These are phyloP conservation scores for Yamadazyma epiphylla DNA, from an alignment of 1,139 yeast species.

Conservation along the genomic window DNA sequence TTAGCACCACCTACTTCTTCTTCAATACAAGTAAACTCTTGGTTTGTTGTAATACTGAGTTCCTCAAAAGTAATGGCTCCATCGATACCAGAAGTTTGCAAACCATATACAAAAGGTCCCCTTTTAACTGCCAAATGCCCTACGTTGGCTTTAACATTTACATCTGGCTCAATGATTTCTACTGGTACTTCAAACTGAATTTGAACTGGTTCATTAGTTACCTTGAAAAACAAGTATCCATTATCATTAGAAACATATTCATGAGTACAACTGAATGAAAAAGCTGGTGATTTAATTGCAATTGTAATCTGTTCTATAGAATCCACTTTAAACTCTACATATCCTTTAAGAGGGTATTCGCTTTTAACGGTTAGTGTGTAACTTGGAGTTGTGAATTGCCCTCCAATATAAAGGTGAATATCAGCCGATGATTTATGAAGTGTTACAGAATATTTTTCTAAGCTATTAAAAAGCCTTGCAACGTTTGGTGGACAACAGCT, in stretches of 20 bases:
- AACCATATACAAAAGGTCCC: constrained; percentile 16
- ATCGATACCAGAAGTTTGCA: constrained; percentile 12
- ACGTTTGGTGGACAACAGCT: constrained; percentile 24
- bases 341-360: constrained; percentile 12
- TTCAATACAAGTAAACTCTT: constrained; percentile 4
- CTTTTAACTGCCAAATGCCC: constrained; percentile 15
- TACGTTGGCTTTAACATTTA: constrained; percentile 13
- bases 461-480: constrained; percentile 13
- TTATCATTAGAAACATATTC: constrained; percentile 1
- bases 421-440: constrained; percentile 6
- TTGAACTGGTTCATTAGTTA: constrained; percentile 7
- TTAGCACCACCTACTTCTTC: constrained; percentile 5
- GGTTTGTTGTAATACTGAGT: constrained; percentile 4
- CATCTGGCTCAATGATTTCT: constrained; percentile 11
- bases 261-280: constrained; percentile 4
- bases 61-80: constrained; percentile 4
- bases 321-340: constrained; percentile 3
- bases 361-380: constrained; percentile 6
- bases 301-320: constrained; percentile 8
- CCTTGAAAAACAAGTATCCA: constrained; percentile 10
- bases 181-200: constrained; percentile 12
- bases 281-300: constrained; percentile 11
- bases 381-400: constrained; percentile 3
- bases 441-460: constrained; percentile 12
- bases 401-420: constrained; percentile 14